These are phyloP conservation scores for Lenwebbia sp. DNA, from an alignment of 345 rosid species.

Conservation along the genomic window DNA sequence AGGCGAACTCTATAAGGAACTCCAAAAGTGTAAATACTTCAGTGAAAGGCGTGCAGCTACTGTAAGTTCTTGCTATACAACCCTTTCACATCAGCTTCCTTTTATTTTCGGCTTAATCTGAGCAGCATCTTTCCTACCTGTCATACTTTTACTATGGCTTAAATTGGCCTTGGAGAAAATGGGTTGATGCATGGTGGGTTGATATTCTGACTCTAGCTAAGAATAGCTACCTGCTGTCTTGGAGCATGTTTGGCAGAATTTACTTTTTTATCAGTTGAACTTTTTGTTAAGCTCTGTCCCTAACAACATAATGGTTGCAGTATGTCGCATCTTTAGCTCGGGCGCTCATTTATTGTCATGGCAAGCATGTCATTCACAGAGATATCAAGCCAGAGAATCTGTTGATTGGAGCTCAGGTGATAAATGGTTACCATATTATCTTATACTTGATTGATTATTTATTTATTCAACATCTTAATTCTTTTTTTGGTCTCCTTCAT, in stretches of 20 bases:
- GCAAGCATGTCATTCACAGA: slow-evolving; percentile 96
- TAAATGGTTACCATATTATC: not conserved
- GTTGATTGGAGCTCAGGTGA: slow-evolving; percentile 79
- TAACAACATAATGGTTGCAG: slow-evolving; percentile 18
- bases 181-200: not conserved
- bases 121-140: not conserved
- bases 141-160: not conserved
- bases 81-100: not conserved
- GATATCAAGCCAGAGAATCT: slow-evolving; percentile 98
- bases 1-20: slow-evolving; percentile 88
- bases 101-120: not conserved
- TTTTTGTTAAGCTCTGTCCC: not conserved
- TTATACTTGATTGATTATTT: not conserved
- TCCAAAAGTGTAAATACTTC: slow-evolving; percentile 83
- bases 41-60: slow-evolving; percentile 91
- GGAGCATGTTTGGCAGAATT: not conserved
- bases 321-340: slow-evolving; percentile 96
- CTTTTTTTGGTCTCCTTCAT: not conserved
- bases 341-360: slow-evolving; percentile 96
- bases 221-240: not conserved
- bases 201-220: not conserved
- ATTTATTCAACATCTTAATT: not conserved
- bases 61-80: slow-evolving; percentile 27
- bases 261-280: not conserved
- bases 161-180: not conserved